These are phyloP conservation scores for Ceratobasidium theobromae DNA, from an alignment of 1,284 basidiomycete species.

Conservation along the genomic window DNA sequence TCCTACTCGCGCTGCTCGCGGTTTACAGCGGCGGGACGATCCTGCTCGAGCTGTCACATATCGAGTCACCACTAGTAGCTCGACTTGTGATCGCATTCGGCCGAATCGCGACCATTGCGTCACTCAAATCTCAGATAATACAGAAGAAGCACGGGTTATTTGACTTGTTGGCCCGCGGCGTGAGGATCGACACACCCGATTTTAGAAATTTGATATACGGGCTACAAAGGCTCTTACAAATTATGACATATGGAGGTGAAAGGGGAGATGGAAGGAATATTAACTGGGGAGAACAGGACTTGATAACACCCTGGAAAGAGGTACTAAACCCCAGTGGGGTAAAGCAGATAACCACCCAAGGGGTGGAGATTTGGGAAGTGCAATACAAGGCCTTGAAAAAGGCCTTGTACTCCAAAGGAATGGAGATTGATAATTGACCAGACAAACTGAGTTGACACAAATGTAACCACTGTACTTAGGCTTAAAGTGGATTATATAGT, in stretches of 20 bases:
- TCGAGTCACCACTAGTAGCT: conserved; percentile 42
- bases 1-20: conserved; percentile 43
- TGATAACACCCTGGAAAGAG: conserved; percentile 1
- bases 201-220: background rate
- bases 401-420: too few relatives aligned
- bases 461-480: too few relatives aligned
- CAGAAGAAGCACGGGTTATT: conserved; percentile 41
- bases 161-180: conserved; percentile 40
- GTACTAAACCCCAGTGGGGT: conserved; percentile 2
- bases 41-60: conserved; percentile 43
- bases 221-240: background rate
- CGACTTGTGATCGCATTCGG: conserved; percentile 42
- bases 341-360: background rate
- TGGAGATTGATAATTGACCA: too few relatives aligned
- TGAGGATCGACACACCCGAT: background rate
- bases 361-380: background rate
- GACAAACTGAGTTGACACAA: too few relatives aligned
- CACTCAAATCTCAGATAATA: conserved; percentile 38
- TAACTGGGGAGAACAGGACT: conserved; percentile 7
- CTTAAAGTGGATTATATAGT: too few relatives aligned
- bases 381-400: background rate
- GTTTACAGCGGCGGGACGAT: conserved; percentile 42
- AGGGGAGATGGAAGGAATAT: background rate
- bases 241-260: background rate
- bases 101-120: background rate